A percentile compares a stretch with the other conserved stretches of the same genome.
These are phyloP conservation scores for Aspergillus tamarii DNA, from an alignment of 2,329 filamentous ascomycete species.

Conservation along the genomic window DNA sequence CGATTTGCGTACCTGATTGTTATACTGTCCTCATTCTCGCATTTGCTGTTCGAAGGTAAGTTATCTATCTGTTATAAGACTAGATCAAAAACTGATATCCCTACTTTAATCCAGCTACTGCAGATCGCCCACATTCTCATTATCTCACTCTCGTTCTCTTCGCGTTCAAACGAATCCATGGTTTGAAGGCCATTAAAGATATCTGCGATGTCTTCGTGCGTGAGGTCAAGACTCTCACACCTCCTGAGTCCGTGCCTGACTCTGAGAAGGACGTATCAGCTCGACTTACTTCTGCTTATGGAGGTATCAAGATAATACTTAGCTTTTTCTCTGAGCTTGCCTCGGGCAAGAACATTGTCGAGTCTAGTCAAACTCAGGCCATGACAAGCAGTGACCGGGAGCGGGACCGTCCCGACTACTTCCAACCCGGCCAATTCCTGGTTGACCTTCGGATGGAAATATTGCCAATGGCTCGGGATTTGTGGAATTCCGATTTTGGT, in stretches of 20 bases:
- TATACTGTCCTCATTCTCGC: constrained; percentile 74
- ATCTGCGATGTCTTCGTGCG: constrained; percentile 71
- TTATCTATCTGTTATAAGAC: constrained; percentile 11
- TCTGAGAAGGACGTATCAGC: constrained; percentile 44
- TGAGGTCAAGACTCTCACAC: constrained; percentile 56
- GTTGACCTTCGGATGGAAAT: constrained; percentile 83
- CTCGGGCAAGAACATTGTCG: constrained; percentile 77
- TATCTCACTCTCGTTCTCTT: constrained; percentile 74
- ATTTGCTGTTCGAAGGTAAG: constrained; percentile 74
- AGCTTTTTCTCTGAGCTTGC: constrained; percentile 77
- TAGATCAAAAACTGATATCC: constrained; percentile 12
- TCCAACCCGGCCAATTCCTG: constrained; percentile 73
- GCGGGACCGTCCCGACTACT: constrained; percentile 61
- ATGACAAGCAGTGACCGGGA: constrained; percentile 59
- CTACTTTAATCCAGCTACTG: constrained; percentile 36
- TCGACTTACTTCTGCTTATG: constrained; percentile 56
- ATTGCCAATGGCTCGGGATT: constrained; percentile 71
- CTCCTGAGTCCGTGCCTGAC: constrained; percentile 45
- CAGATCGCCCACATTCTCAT: constrained; percentile 54
- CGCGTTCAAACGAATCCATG: constrained; percentile 81
- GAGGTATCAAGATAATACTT: constrained; percentile 78
- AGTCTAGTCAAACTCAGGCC: constrained; percentile 67
- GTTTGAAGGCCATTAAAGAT: constrained; percentile 72
- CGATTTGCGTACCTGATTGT: constrained; percentile 79
- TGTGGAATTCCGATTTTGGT: constrained; percentile 85